Base-by-base conservation (phyloP, 352 stramenopile species). In the Bremia lactucae region DNA sequence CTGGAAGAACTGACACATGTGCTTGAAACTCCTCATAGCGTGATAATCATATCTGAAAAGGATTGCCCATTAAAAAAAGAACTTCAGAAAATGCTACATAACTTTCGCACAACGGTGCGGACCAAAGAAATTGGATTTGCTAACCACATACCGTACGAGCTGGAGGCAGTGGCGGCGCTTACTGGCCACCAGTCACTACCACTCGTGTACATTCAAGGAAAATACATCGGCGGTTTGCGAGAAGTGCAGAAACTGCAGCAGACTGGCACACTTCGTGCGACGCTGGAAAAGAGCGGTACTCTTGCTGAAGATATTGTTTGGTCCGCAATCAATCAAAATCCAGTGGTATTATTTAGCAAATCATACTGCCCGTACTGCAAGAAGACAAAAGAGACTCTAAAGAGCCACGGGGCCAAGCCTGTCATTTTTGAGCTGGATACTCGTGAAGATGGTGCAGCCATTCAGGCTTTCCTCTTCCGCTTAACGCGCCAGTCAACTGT, bases 401-500 rank as follows among this genome's bases (percentile, higher is more conserved):
- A 55, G 11, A 52, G 42, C 18, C 51, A 87, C 43, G 76, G 72
- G 6, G 76, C 68, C 33, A 81, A 78, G 29, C 62, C 76, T 0
- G 31, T 78, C 55, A 54, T 89, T 33, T 79, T 94, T 37, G 75
- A 94, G 38, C 48, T 91, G 19, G 77, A 94, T 50, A 65, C 76
- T 50, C 60, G 88, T 36, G 66, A 83, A 7, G 75, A 98, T 55
- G 94, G 95, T 40, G 45, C 45, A 9, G 78, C 82, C 18, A 96
- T 98, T 50, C 90, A 98, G 66, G 59, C 63, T 26, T 95, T 87
- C 40, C 66, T 98, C 21, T 68, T 87, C 39, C 55, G 81, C 20
- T 70, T 98, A 41, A 98, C 94, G 24, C 89, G 86, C 42, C 93
- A 97, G 49, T 80, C 80, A 40, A 98, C 93, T 2, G 95, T 98